Evolutionary conservation across 83 land plant genomes (phyloP), one percentile per base, ranked within the genome.

Genomic region (Picea abies): DNA sequence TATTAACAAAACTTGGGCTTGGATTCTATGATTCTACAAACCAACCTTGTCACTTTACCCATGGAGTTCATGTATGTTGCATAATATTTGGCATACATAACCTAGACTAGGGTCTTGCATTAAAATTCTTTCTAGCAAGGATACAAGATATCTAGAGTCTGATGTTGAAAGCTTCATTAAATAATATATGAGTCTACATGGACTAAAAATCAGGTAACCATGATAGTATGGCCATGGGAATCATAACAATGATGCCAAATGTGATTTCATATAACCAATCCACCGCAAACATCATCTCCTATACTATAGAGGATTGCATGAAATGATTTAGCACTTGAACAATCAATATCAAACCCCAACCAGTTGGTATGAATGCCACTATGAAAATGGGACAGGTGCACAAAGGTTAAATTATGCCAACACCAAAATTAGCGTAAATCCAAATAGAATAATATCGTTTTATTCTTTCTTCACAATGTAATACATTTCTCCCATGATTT

Each of bases 201-300:
- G 94, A 68, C 80, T 95, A 96, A 65, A 95, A 93, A 19, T 98
- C 97, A 58, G 99, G 97, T 84, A 93, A 67, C 99, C 97, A 96
- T 77, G 99, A 93, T 12, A 96, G 84, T 22, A 96, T 39, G 60
- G 94, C 99, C 78, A 93, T 83, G 1, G 99, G 99, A 44, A 89
- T 86, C 95, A 70, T 71, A 26, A 84, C 84, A 47, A 84, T 81
- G 25, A 81, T 6, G 10, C 84, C 86, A 73, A 84, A 66, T 2
- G 66, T 76, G 37, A 84, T 63, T 44, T 84, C 86, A 71, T 84
- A 84, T 22, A 84, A 12, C 16, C 84, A 56, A 19, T 84, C 86
- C 12, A 84, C 79, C 12, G 86, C 29, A 12, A 81, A 52, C 44
- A 84, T 70, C 0, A 76, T 84, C 2, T 84, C 58, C 86, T 84